Evolutionary conservation across 805 yeast genomes (phyloP), one percentile per base, ranked within the genome.

Genomic region (Nakazawaea sp.): DNA sequence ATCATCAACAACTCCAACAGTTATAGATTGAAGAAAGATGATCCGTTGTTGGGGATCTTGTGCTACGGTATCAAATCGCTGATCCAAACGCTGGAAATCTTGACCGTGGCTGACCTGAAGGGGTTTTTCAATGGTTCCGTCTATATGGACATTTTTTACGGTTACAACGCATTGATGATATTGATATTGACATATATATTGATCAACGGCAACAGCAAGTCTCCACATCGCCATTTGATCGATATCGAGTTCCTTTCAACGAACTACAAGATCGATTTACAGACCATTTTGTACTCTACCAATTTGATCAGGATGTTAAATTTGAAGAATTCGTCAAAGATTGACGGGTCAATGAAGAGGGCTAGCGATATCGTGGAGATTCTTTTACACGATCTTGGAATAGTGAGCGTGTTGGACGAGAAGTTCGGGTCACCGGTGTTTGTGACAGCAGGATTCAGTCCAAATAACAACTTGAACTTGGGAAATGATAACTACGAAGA

Each of bases 81-180:
- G 0, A 50, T 62, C 15, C 48, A 49, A 42, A 58, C 67, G 5
- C 61, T 72, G 0, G 62, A 65, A 33, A 45, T 66, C 4, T 51
- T 64, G 25, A 51, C 58, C 2, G 49, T 53, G 29, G 56, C 64
- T 0, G 52, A 56, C 24, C 47, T 54, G 8, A 58, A 59, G 35
- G 68, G 65, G 4, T 53, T 63, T 35, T 55, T 64, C 45, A 62
- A 61, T 46, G 73, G 73, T n/a, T 64, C 70, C 1, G 32, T 66
- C n/a, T 62, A 65, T 25, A 55, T 57, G 26, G 75, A 69, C 42
- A 61, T 67, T 27, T 65, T 66, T 46, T 58, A 59, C 45, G 67
- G 64, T 5, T 69, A 69, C 43, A 59, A 61, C 41, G 63, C 71
- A 1, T 58, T 61, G 1, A 56, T 69, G 59, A 61, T 61, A 0